Evolutionary conservation across 768 basidiomycete species (phyloP), one percentile per base, ranked within the genome.

Genomic region (Cyclocybe cylindracea): DNA sequence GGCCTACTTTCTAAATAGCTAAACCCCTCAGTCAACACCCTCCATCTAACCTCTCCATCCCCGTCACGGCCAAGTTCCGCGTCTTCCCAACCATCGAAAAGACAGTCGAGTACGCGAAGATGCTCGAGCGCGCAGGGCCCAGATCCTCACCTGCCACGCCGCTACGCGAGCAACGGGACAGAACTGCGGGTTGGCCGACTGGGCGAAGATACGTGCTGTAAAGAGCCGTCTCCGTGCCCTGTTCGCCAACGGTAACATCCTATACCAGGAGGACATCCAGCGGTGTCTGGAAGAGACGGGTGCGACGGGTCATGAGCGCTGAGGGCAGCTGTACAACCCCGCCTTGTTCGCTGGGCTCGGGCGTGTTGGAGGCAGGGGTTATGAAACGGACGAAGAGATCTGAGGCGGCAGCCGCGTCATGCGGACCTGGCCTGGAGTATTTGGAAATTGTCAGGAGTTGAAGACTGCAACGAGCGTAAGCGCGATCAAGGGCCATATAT

Each of bases 61-160:
- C 97, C 2, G 94, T 98, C 2, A 97, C 94, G 0, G 97, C 94
- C 40, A 98, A 99, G 65, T 97, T 98, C 69, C 85, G 97, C 7
- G 85, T 96, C 2, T 98, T 95, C 66, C 82, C 89, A 1, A 85
- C 86, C 0, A 67, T 91, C 24, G 88, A 91, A 61, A 89, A 88
- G 70, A 98, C 96, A 0, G 86, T 98, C 1, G 87, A 85, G 55
- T 99, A 99, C 58, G 97, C 97, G 2, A 82, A 89, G 64, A 97
- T 98, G 94, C 83, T 99, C 37, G 94, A 97, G 71, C 74, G 84
- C 0, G 94, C 97, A 0, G 97, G 0, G 97, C 96, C 0, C 95
- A 98, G 64, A 92, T 98, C 39, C 73, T 98, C 9, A 92, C 94
- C 0, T 93, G 93, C 58, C 97, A 99, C 57, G 97, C 84, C 96